Conservation (phyloP, 768 basidiomycete genomes). For the Trametopsis cervina region DNA sequence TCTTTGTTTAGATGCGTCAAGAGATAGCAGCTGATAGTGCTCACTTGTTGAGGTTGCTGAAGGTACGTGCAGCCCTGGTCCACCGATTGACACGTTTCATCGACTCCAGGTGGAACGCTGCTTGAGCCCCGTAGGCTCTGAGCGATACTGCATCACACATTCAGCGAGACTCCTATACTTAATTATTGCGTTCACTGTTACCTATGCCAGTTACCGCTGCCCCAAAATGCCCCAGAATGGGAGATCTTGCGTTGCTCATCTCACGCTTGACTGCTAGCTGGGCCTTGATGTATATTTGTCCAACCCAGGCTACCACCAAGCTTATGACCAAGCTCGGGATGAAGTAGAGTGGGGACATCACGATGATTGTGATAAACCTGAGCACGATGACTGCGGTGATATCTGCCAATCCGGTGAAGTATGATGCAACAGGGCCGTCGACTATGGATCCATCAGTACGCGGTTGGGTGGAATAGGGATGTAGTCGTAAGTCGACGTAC, state of each 20-base stretch:
- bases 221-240: slow-evolving; percentile 45
- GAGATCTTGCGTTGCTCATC: slow-evolving; percentile 44
- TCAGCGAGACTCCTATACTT: background rate
- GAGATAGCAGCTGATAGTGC: background rate
- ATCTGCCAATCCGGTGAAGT: slow-evolving; percentile 25
- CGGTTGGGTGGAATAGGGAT: background rate
- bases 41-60: slow-evolving; percentile 39
- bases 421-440: slow-evolving; percentile 27
- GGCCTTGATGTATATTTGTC: slow-evolving; percentile 49
- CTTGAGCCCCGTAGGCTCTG: slow-evolving; percentile 50
- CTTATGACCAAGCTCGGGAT: slow-evolving; percentile 31
- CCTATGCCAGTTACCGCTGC: slow-evolving; percentile 48
- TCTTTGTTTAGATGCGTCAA: background rate
- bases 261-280: slow-evolving; percentile 54
- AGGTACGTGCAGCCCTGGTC: slow-evolving; percentile 31
- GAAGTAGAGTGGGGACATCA: slow-evolving; percentile 35
- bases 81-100: slow-evolving; percentile 42
- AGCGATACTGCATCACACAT: slow-evolving; percentile 38
- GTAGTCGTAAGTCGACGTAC: slow-evolving; percentile 15
- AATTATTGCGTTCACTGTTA: slow-evolving; percentile 9
- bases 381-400: slow-evolving; percentile 22
- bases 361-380: slow-evolving; percentile 32
- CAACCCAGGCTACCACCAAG: slow-evolving; percentile 34
- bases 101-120: slow-evolving; percentile 34
- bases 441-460: slow-evolving; percentile 17